Base-by-base conservation (phyloP, 805 yeast genomes). In the Metschnikowia proteae region DNA sequence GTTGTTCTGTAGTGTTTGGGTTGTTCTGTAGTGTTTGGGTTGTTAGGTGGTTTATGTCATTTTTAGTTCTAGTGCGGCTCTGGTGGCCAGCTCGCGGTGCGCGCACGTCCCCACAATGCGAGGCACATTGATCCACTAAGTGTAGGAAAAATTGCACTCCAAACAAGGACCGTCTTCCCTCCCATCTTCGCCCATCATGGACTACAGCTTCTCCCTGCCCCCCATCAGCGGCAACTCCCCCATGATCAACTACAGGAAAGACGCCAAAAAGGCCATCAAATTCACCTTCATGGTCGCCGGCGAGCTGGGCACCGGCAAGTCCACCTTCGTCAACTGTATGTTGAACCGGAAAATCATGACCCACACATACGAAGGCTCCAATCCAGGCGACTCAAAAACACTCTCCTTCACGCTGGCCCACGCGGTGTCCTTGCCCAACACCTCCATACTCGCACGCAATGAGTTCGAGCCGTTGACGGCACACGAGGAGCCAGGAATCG, bases 271-370 rank as follows among this genome's bases (percentile, higher is more conserved):
- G 59, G 90, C 88, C 34, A 75, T 85, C 60, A 81, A 84, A 54
- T 86, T 86, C 70, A 82, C 90, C 35, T 71, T 86, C 58, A 76
- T 86, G 81, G 76, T 84, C 13, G 81, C 83, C 25, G 95, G 95
- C 17, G 79, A 80, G 41, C 76, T 82, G 52, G 92, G 92, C 13
- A 79, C 88, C 0, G 95, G 95, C 8, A 86, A 86, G 61, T 80
- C 91, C 22, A 82, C 92, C 0, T 86, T 86, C 60, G 73, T 86
- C 52, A 86, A 86, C 60, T 76, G 86, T 38, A 62, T 86, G 44
- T 64, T 86, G 51, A 86, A 82, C 61, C 80, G 82, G 35, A 78
- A 76, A 49, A 73, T 86, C 34, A 63, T 86, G 52, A 77, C 82
- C 13, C 88, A 84, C 57, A 75, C 81, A 49, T 85, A 72, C 57